These are phyloP conservation scores for Coffea humblotiana DNA, from an alignment of 305 asterid species.

Conservation along the genomic window DNA sequence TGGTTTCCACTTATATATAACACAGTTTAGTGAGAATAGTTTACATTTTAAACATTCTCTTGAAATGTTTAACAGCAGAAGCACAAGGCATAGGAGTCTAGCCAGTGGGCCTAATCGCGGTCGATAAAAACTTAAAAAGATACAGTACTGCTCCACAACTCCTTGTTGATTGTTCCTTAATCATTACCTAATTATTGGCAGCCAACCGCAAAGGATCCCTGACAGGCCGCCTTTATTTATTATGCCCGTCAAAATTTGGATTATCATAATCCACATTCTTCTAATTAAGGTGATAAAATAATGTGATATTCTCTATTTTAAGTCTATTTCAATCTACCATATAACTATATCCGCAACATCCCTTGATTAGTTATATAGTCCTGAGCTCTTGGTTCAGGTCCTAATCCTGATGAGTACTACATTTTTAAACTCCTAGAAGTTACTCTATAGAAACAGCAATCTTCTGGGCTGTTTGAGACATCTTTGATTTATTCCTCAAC, in stretches of 20 bases:
- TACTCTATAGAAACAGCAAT: neutral
- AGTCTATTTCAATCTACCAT: neutral
- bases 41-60: neutral
- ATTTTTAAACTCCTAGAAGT: neutral
- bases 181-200: neutral
- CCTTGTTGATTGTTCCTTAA: too few species aligned
- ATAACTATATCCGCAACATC: neutral
- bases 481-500: neutral
- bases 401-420: neutral
- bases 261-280: neutral
- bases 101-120: conserved; percentile 14
- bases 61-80: neutral
- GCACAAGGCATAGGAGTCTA: neutral
- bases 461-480: neutral
- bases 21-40: neutral
- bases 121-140: neutral
- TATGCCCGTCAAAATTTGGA: conserved; percentile 4
- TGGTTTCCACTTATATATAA: too few species aligned
- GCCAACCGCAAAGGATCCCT: neutral
- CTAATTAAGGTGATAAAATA: too few species aligned
- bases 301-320: neutral
- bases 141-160: neutral
- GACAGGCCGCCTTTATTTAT: neutral
- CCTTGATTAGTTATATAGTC: neutral
- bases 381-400: neutral